Percentiles rank a stretch among this genome's conserved stretches.
Evolutionary conservation across 2,329 filamentous ascomycete species (phyloP).

Genomic region (Epichloe elymi): DNA sequence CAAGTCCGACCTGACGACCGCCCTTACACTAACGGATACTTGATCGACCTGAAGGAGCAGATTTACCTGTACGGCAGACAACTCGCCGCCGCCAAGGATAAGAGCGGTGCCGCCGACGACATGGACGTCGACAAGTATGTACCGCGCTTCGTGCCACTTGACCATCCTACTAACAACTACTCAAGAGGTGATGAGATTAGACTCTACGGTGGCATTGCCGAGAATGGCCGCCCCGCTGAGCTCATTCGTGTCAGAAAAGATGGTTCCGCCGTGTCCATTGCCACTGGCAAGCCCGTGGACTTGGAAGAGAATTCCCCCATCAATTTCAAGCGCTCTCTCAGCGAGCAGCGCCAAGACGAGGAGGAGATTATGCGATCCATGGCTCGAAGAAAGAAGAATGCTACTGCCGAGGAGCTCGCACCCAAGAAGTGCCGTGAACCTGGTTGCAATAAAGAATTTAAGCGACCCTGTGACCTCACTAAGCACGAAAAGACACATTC

Average conservation of each 20-base stretch:
- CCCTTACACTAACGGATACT: slow-evolving; percentile 92
- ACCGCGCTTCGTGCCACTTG: slow-evolving; percentile 18
- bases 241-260: slow-evolving; percentile 72
- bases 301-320: slow-evolving; percentile 31
- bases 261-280: slow-evolving; percentile 67
- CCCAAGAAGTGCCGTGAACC: slow-evolving; percentile 63
- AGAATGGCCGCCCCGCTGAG: slow-evolving; percentile 73
- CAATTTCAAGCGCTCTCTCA: slow-evolving; percentile 52
- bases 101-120: slow-evolving; percentile 42
- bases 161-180: slow-evolving; percentile 15
- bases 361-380: slow-evolving; percentile 81
- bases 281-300: slow-evolving; percentile 53
- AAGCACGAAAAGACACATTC: slow-evolving; percentile 98
- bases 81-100: slow-evolving; percentile 61
- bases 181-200: slow-evolving; percentile 52
- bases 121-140: slow-evolving; percentile 48
- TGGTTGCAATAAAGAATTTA: slow-evolving; percentile 83
- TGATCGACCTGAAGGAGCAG: slow-evolving; percentile 91
- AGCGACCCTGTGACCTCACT: slow-evolving; percentile 89
- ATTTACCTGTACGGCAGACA: slow-evolving; percentile 80
- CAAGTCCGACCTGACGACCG: slow-evolving; percentile 73
- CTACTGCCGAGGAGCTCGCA: slow-evolving; percentile 69
- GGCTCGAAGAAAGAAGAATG: slow-evolving; percentile 91
- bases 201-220: slow-evolving; percentile 66
- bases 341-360: slow-evolving; percentile 61